These are phyloP conservation scores for Nepenthes mirabilis DNA, from an alignment of 148 eudicot species.

Conservation along the genomic window DNA sequence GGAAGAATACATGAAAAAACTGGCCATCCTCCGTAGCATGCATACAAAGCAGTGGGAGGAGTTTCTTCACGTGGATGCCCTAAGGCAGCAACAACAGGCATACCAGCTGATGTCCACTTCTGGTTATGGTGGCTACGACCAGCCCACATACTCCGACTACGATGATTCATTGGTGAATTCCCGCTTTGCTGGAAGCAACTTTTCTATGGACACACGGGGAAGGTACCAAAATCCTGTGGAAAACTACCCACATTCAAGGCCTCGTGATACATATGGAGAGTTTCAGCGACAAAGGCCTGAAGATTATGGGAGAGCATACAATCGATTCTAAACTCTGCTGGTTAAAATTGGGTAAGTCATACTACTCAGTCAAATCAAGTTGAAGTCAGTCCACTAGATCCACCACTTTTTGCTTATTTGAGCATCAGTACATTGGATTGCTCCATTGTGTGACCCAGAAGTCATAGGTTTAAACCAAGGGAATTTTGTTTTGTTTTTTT, in stretches of 20 bases:
- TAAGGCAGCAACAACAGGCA: constrained; percentile 47
- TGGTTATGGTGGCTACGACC: constrained; percentile 52
- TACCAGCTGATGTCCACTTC: constrained; percentile 39
- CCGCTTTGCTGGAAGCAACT: constrained; percentile 32
- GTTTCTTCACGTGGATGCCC: constrained; percentile 51
- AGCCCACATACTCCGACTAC: constrained; percentile 36
- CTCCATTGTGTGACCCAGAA: too few relatives aligned
- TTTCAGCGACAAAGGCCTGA: constrained; percentile 59
- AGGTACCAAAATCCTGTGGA: constrained; percentile 39
- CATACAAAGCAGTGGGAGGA: constrained; percentile 87
- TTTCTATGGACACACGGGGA: constrained; percentile 45
- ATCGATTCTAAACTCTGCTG: constrained; percentile 37
- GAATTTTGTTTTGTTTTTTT: too few relatives aligned
- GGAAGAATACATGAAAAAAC: constrained; percentile 49
- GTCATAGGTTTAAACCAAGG: too few relatives aligned
- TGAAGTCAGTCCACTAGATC: too few relatives aligned
- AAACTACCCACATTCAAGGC: constrained; percentile 42
- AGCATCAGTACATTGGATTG: too few relatives aligned
- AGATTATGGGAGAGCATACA: constrained; percentile 58
- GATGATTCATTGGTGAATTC: constrained; percentile 31
- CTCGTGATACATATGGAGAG: constrained; percentile 40
- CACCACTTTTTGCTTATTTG: too few relatives aligned
- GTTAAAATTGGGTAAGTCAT: constrained; percentile 5
- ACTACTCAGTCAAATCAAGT: background rate
- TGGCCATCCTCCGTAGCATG: constrained; percentile 31